phyloP scores from a whole-genome alignment of 495 filamentous ascomycete species.

The Hyphodiscus hymeniophilus region DNA sequence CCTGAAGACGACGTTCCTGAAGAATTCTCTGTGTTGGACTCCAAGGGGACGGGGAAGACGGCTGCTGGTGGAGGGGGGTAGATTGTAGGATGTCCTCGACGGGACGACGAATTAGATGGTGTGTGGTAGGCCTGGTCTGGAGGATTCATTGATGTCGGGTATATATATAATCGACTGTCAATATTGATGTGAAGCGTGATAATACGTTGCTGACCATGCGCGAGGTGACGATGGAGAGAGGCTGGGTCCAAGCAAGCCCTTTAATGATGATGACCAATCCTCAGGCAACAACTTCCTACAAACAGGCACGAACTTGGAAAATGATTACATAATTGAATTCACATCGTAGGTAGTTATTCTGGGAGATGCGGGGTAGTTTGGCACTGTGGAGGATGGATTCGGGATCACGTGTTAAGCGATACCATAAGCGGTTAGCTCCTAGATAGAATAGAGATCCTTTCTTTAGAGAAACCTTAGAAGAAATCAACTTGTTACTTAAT shows the following conservation, averaged over 20 bases:
- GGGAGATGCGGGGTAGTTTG: not conserved
- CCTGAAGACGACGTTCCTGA: too few relatives aligned
- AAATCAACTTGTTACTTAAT: too few relatives aligned
- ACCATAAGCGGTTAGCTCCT: too few relatives aligned
- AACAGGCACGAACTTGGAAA: not conserved
- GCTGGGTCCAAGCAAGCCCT: not conserved
- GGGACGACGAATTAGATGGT: slow-evolving; percentile 11
- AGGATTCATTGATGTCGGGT: slow-evolving; percentile 14
- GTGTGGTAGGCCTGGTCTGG: slow-evolving; percentile 5
- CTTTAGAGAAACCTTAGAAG: too few relatives aligned
- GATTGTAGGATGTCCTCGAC: slow-evolving; percentile 10
- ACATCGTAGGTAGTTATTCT: not conserved
- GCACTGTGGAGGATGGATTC: too few relatives aligned
- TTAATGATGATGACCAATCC: slow-evolving; percentile 2
- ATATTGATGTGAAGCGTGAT: slow-evolving; percentile 13
- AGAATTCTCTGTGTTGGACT: too few relatives aligned
- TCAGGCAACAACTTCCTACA: slow-evolving; percentile 3
- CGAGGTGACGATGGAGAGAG: slow-evolving; percentile 4
- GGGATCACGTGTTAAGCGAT: too few relatives aligned
- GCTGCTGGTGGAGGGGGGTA: too few relatives aligned
- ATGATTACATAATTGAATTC: not conserved
- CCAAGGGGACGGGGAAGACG: too few relatives aligned
- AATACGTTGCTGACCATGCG: slow-evolving; percentile 4
- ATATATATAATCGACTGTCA: slow-evolving; percentile 12
- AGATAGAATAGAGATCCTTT: too few relatives aligned